Evolutionary conservation across 345 rosid species (phyloP), one percentile per base, ranked within the genome.

Genomic region (Abelmoschus esculentus): DNA sequence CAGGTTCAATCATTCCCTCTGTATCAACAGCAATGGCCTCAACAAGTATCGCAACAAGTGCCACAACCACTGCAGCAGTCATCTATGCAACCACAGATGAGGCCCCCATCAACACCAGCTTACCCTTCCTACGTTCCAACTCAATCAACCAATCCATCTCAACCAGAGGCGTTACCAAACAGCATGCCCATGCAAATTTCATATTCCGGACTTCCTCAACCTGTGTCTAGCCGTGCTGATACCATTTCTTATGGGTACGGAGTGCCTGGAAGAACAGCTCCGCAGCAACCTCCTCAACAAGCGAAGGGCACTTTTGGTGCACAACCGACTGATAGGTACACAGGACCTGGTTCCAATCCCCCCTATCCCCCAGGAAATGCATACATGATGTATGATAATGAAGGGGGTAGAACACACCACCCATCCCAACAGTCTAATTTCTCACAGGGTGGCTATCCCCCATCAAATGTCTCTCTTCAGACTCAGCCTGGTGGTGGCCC

Each of bases 11-110:
- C 87, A 71, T 83, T 77, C 72, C 81, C 91, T 52, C 96, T 83
- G 77, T 85, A 85, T 78, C 93, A 85, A 77, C 93, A 86, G 75
- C 93, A 86, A 66, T 88, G 93, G 91, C 77, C 83, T 6, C 91
- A 83, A 79, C 95, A 86, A 73, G 38, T 81, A 69, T 80, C 85
- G 5, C 85, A 82, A 83, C 86, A 82, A 68, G 76, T 77, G 54
- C 85, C 71, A 70, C 70, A 77, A 17, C 70, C 80, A 31, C 53
- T 22, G 7, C 93, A 84, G 63, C 91, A 75, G 69, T 66, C 89
- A 13, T 59, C 86, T 3, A 38, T 85, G 79, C 96, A 82, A 70
- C 80, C 81, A 29, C 99, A 89, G 78, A 79, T 85, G 42, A 90
- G 93, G 75, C 80, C 91, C 9, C 79, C 85, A 56, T 78, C 96